These are phyloP conservation scores for Coemansia sp. DNA, from an alignment of 192 early-diverging fungal genomes.

Conservation along the genomic window DNA sequence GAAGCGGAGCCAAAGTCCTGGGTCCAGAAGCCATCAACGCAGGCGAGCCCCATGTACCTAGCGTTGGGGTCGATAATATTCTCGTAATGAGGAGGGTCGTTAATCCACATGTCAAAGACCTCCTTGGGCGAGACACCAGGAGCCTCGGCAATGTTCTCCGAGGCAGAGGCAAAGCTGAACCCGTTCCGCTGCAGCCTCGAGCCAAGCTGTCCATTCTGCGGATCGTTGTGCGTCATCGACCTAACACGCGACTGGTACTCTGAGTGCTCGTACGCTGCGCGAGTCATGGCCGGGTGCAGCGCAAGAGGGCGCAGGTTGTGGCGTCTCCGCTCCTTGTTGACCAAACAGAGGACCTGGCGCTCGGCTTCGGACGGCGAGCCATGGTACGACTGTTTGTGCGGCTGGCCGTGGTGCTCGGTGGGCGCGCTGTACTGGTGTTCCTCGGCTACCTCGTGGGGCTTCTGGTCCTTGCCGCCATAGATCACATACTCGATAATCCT, in stretches of 20 bases:
- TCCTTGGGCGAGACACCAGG: conserved; percentile 10
- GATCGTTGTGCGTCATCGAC: conserved; percentile 46
- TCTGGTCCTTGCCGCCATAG: conserved; percentile 15
- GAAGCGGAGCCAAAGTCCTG: conserved; percentile 50
- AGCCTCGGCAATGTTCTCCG: conserved; percentile 46
- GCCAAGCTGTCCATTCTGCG: conserved; percentile 30
- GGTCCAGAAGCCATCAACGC: conserved; percentile 53
- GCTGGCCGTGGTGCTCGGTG: not conserved
- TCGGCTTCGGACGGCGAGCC: conserved; percentile 9
- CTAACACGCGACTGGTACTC: conserved; percentile 41
- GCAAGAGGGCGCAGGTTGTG: conserved; percentile 24
- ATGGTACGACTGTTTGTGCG: not conserved
- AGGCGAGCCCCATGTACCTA: conserved; percentile 46
- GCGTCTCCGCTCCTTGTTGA: conserved; percentile 44
- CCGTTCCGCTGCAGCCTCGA: conserved; percentile 23
- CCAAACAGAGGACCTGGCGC: conserved; percentile 38
- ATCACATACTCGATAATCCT: conserved; percentile 31
- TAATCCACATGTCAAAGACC: conserved; percentile 51
- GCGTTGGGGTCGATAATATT: conserved; percentile 46
- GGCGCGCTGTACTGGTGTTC: not conserved
- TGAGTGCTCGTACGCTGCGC: conserved; percentile 49
- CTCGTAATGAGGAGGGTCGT: conserved; percentile 42
- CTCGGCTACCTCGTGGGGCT: not conserved
- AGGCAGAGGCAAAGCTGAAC: conserved; percentile 29
- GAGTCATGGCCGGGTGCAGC: conserved; percentile 30